Evolutionary conservation across 2,329 filamentous ascomycete genomes (phyloP).

Genomic region (Ilyonectria robusta): DNA sequence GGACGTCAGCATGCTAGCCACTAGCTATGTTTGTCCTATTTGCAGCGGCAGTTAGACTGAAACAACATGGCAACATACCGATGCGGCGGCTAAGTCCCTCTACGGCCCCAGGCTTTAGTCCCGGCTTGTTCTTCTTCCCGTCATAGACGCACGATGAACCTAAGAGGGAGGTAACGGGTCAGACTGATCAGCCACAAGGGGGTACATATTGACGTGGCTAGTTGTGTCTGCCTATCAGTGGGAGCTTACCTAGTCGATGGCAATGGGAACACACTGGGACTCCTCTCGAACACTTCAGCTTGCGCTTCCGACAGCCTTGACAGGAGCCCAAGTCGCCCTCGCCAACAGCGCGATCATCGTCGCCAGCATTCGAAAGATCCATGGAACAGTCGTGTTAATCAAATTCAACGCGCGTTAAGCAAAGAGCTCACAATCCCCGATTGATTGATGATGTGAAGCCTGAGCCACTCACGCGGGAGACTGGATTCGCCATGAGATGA

Average conservation of each 20-base stretch:
- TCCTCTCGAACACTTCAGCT: constrained; percentile 40
- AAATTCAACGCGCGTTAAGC: not conserved
- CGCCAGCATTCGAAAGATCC: not conserved
- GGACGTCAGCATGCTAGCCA: not conserved
- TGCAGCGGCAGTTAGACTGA: not conserved
- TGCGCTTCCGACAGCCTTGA: constrained; percentile 41
- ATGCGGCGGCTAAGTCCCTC: constrained; percentile 26
- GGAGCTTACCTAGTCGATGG: constrained; percentile 31
- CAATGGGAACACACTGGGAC: constrained; percentile 41
- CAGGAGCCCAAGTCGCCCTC: constrained; percentile 31
- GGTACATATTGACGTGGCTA: not conserved
- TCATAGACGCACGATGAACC: constrained; percentile 29
- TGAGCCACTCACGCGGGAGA: not conserved
- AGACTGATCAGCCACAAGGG: not conserved
- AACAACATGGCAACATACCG: not conserved
- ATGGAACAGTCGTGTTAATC: not conserved
- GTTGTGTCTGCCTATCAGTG: constrained; percentile 1
- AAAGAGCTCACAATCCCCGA: not conserved
- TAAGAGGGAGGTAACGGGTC: not conserved
- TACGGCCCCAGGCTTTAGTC: constrained; percentile 27
- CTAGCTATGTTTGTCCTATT: not conserved
- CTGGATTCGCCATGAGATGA: not conserved
- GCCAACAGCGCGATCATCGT: constrained; percentile 1
- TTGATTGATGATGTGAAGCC: not conserved
- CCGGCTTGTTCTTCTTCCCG: constrained; percentile 32